These are phyloP conservation scores for Paraleonurus japonicus DNA, from an alignment of 257 asterid species.

Conservation along the genomic window DNA sequence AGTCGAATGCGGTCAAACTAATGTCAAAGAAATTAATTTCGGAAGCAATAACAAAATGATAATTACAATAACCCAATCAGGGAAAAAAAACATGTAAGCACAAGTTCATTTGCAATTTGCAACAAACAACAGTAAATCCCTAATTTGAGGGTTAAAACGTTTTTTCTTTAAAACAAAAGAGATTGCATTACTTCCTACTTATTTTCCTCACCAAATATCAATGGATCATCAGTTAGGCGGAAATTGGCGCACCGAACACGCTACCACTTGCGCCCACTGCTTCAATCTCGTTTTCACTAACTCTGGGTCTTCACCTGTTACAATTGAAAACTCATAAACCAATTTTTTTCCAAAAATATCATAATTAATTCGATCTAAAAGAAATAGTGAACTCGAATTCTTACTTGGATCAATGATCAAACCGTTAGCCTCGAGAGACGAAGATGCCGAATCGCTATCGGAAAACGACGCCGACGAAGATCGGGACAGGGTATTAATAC, in stretches of 20 bases:
- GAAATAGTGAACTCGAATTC: neutral
- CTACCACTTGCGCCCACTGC: constrained; percentile 89
- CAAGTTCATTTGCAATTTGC: constrained; percentile 19
- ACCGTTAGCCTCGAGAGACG: constrained; percentile 25
- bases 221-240: constrained; percentile 31
- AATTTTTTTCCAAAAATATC: neutral
- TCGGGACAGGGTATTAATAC: constrained; percentile 32
- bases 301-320: constrained; percentile 55
- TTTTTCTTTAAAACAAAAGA: neutral
- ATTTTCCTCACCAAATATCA: constrained; percentile 8
- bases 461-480: constrained; percentile 46
- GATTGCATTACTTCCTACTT: neutral
- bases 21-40: neutral
- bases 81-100: constrained; percentile 26
- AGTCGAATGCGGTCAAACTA: neutral
- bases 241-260: constrained; percentile 53
- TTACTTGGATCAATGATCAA: constrained; percentile 58
- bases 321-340: neutral
- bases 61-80: constrained; percentile 29
- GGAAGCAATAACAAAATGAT: constrained; percentile 14
- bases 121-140: constrained; percentile 16
- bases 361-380: neutral
- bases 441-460: constrained; percentile 35
- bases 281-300: constrained; percentile 52
- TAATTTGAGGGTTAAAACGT: neutral